Conservation (phyloP, 2,329 filamentous ascomycete species). For the Malbranchea zuffiana region DNA sequence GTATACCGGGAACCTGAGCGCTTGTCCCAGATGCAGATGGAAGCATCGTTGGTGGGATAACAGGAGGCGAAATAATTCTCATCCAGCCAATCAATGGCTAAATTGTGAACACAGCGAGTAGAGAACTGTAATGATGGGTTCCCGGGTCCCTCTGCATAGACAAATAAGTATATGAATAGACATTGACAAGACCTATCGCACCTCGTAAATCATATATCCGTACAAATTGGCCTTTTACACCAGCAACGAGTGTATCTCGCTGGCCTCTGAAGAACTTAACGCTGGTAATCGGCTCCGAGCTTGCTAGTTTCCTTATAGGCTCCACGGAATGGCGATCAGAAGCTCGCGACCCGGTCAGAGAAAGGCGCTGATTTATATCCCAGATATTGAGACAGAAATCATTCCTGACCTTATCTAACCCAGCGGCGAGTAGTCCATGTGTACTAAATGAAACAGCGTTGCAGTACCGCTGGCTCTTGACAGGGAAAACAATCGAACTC, state of each 20-base stretch:
- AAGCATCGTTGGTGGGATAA: slow-evolving; percentile 43
- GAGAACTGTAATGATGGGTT: slow-evolving; percentile 39
- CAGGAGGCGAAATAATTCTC: slow-evolving; percentile 56
- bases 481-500: slow-evolving; percentile 42
- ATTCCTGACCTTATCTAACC: slow-evolving; percentile 52
- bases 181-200: slow-evolving; percentile 21
- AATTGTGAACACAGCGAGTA: slow-evolving; percentile 52
- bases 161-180: slow-evolving; percentile 1
- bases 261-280: slow-evolving; percentile 53
- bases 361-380: slow-evolving; percentile 43
- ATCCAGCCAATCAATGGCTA: slow-evolving; percentile 53
- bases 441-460: slow-evolving; percentile 53
- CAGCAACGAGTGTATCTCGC: slow-evolving; percentile 50
- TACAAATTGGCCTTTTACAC: slow-evolving; percentile 50
- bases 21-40: slow-evolving; percentile 53
- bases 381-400: slow-evolving; percentile 56
- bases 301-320: slow-evolving; percentile 49
- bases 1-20: slow-evolving; percentile 36
- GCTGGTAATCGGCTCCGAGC: slow-evolving; percentile 52
- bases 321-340: slow-evolving; percentile 27
- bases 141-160: slow-evolving; percentile 24
- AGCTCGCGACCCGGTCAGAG: slow-evolving; percentile 20
- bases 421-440: slow-evolving; percentile 48
- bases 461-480: slow-evolving; percentile 52
- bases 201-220: slow-evolving; percentile 53